phyloP scores from a whole-genome alignment of 345 rosid genomes.

The Eutrema japonicum region DNA sequence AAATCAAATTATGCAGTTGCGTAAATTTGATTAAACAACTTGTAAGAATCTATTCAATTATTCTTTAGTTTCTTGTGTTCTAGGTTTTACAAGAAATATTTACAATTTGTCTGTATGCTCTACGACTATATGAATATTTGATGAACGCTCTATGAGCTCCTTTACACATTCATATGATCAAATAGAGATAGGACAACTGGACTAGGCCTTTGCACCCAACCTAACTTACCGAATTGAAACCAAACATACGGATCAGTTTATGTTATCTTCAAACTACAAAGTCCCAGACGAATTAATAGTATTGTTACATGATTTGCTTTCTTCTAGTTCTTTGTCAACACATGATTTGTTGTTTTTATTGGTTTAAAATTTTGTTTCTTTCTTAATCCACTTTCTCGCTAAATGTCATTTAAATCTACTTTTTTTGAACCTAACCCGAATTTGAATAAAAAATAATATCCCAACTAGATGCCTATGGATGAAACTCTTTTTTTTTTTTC shows the following conservation, averaged over 20 bases:
- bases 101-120: too few relatives aligned
- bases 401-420: background rate
- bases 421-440: background rate
- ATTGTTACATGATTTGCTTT: background rate
- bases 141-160: background rate
- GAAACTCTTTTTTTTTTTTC: background rate
- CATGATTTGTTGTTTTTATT: constrained; percentile 17
- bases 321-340: background rate
- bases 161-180: background rate
- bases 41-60: too few relatives aligned
- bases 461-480: background rate
- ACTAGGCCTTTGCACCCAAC: background rate
- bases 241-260: background rate
- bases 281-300: background rate
- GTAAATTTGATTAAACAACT: too few relatives aligned
- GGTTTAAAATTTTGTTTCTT: background rate
- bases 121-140: too few relatives aligned
- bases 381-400: background rate
- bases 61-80: too few relatives aligned
- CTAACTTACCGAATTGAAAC: background rate
- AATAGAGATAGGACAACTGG: background rate
- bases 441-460: background rate
- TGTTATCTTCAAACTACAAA: background rate
- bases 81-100: too few relatives aligned
- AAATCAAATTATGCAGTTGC: too few relatives aligned